These are phyloP conservation scores for Pseudognaphalium luteoalbum DNA, from an alignment of 129 eudicot species.

Conservation along the genomic window DNA sequence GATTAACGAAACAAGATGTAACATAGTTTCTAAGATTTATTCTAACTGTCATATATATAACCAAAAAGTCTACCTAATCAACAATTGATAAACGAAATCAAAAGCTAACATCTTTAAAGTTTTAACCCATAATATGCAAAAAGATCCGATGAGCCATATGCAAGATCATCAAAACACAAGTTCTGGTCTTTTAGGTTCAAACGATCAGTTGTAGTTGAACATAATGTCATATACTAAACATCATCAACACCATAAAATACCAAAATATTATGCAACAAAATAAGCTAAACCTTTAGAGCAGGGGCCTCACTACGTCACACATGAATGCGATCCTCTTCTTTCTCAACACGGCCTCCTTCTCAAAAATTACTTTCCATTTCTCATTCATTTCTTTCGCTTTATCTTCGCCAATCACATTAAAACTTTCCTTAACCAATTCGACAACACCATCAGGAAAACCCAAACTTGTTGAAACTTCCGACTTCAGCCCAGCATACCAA, in stretches of 20 bases:
- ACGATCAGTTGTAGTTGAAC: background rate
- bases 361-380: slow-evolving; percentile 34
- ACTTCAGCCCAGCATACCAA: slow-evolving; percentile 29
- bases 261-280: background rate
- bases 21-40: background rate
- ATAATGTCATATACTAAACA: background rate
- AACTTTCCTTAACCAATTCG: slow-evolving; percentile 31
- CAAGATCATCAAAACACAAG: slow-evolving; percentile 14
- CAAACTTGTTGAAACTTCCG: slow-evolving; percentile 18
- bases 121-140: slow-evolving; percentile 22
- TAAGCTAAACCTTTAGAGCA: slow-evolving; percentile 14
- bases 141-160: background rate
- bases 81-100: background rate
- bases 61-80: background rate
- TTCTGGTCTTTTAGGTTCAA: background rate
- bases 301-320: slow-evolving; percentile 19
- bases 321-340: slow-evolving; percentile 30
- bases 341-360: slow-evolving; percentile 22
- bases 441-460: slow-evolving; percentile 24
- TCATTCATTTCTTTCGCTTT: slow-evolving; percentile 42
- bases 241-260: background rate
- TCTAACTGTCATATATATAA: background rate
- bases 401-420: slow-evolving; percentile 33
- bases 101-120: slow-evolving; percentile 11
- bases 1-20: background rate